phyloP scores from a whole-genome alignment of 257 asterid species.

The Handroanthus guayacan region DNA sequence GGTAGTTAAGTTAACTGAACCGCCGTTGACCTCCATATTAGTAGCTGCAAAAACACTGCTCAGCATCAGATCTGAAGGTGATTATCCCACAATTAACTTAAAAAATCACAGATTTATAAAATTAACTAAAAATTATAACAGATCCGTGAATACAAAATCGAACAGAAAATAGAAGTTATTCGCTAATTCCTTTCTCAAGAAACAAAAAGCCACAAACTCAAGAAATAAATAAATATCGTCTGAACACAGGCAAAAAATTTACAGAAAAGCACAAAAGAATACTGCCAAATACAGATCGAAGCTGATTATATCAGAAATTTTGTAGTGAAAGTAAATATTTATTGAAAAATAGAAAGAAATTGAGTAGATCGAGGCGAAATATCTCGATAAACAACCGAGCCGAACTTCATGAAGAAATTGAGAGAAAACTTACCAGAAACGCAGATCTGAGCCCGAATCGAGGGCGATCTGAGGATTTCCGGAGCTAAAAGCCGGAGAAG shows the following conservation, averaged over 20 bases:
- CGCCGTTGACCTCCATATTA: constrained; percentile 35
- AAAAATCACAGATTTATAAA: not conserved
- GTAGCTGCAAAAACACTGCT: constrained; percentile 13
- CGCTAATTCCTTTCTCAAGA: not conserved
- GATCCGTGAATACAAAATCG: not conserved
- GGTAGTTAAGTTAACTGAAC: constrained; percentile 26
- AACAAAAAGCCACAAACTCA: not conserved
- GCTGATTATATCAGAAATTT: not conserved
- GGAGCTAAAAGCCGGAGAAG: constrained; percentile 38
- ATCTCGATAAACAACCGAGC: not conserved
- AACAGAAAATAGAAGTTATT: not conserved
- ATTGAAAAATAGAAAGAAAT: not conserved
- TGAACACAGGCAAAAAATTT: not conserved
- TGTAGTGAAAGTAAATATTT: not conserved
- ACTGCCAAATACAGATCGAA: not conserved
- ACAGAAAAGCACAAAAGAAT: not conserved
- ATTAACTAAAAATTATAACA: not conserved
- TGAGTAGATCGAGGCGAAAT: not conserved
- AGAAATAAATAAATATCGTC: not conserved
- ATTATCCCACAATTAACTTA: not conserved
- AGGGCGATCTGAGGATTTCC: constrained; percentile 37
- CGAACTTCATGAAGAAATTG: not conserved
- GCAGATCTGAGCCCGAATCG: constrained; percentile 45
- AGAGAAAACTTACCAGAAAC: constrained; percentile 38
- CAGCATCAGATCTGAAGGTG: constrained; percentile 20